These are phyloP conservation scores for Puccinia coronata DNA, from an alignment of 1,284 basidiomycete genomes.

Conservation along the genomic window DNA sequence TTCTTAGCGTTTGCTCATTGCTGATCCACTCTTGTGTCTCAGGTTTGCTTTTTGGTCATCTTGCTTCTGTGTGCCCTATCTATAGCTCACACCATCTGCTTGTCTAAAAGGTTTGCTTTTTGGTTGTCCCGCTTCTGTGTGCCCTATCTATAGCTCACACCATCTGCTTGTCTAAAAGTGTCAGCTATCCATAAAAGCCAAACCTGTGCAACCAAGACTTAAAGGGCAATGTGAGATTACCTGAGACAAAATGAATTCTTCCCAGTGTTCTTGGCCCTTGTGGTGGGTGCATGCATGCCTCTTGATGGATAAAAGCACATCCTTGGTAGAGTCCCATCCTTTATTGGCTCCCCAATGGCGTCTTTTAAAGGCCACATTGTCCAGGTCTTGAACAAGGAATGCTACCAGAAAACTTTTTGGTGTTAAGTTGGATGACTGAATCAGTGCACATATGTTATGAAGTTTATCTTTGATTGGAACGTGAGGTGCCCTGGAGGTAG, in stretches of 20 bases:
- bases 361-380: too few species aligned
- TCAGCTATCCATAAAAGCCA: too few species aligned
- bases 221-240: not conserved
- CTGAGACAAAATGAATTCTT: slow-evolving; percentile 2
- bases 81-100: too few species aligned
- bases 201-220: not conserved
- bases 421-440: not conserved
- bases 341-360: too few species aligned
- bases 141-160: too few species aligned
- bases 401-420: not conserved
- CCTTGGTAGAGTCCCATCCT: not conserved
- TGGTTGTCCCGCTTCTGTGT: too few species aligned
- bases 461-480: slow-evolving; percentile 1
- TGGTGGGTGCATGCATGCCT: not conserved
- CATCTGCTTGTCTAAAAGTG: too few species aligned
- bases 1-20: too few species aligned
- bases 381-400: not conserved
- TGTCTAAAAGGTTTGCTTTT: too few species aligned
- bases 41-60: too few species aligned
- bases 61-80: too few species aligned
- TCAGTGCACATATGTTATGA: not conserved
- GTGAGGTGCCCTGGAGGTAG: not conserved
- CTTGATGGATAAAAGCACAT: not conserved
- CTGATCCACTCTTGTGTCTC: too few species aligned
- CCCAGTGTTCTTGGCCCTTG: not conserved